Evolutionary conservation across 1,284 basidiomycete genomes (phyloP), one percentile per base, ranked within the genome.

Genomic region (Meira miltonrushii): DNA sequence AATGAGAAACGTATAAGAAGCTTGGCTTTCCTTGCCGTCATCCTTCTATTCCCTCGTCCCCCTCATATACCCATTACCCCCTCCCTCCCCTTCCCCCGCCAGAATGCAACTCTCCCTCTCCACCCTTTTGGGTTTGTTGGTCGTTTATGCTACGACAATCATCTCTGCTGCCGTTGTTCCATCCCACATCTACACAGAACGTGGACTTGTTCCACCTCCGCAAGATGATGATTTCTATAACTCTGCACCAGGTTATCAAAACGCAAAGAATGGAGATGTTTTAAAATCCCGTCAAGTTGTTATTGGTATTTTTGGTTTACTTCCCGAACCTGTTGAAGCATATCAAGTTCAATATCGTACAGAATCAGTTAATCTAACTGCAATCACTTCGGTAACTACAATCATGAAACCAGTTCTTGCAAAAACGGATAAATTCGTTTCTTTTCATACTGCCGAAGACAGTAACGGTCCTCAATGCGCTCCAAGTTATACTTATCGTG

Each of bases 341-440:
- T 56, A 40, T 33, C 55, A 57, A 17, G 2, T 57, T 17, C 55
- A 52, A 23, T 7, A 25, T 37, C 46, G 50, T 51, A 55, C 55
- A 2, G 15, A 12, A n/a, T 40, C 17, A 5, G 19, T 56, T 1
- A 38, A 56, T 21, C 13, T n/a, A 39, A 23, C 4, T 19, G 5
- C 55, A 4, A 56, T 21, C 21, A 38, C 13, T 44, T 21, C 55
- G 6, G 38, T 54, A 11, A 37, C 43, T 5, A 57, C 55, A 10
- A 33, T 57, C 49, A 2, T 57, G 2, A 6, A 23, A 15, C 55
- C 55, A 5, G 11, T 15, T 33, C 6, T 11, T 10, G 55, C 54
- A 28, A n/a, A n/a, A 17, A 51, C 11, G 7, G 37, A 49, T 19
- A 33, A 46, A 15, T 23, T 55, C 5, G 17, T 55, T 39, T 19